Conservation (phyloP, 2,329 filamentous ascomycete genomes). For the Sporothrix luriei region DNA sequence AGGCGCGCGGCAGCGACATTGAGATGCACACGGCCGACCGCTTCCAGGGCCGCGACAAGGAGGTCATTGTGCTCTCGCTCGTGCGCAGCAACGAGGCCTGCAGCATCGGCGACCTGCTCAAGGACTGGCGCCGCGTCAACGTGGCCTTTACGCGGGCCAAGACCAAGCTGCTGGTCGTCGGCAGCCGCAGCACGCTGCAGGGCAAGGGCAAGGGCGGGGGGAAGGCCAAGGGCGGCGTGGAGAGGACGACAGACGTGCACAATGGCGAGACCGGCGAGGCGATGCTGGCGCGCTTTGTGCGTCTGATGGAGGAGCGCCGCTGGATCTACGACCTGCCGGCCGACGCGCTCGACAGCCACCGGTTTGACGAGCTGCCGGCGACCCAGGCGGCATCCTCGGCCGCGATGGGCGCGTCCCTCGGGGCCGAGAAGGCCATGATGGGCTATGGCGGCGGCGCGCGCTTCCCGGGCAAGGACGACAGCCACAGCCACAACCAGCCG, state of each 20-base stretch:
- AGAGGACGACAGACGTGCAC: conserved; percentile 43
- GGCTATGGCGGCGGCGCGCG: conserved; percentile 9
- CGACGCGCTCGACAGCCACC: conserved; percentile 67
- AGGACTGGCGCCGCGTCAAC: conserved; percentile 91
- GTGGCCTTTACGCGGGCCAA: conserved; percentile 93
- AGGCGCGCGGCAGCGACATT: conserved; percentile 52
- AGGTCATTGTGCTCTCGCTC: conserved; percentile 82
- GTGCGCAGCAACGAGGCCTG: conserved; percentile 83
- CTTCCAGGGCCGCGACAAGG: conserved; percentile 95
- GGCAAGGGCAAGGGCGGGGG: conserved; percentile 57
- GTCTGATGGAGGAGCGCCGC: conserved; percentile 71
- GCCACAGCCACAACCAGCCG: background rate
- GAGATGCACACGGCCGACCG: conserved; percentile 98
- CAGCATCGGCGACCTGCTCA: conserved; percentile 85
- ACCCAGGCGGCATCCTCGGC: conserved; percentile 30
- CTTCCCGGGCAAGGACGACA: conserved; percentile 10
- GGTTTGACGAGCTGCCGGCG: conserved; percentile 59
- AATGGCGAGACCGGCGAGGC: conserved; percentile 60
- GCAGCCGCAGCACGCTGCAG: conserved; percentile 72
- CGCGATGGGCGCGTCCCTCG: conserved; percentile 11
- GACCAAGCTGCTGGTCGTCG: conserved; percentile 86
- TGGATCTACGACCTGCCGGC: conserved; percentile 77
- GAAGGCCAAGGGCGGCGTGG: conserved; percentile 46
- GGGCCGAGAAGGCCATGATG: conserved; percentile 6
- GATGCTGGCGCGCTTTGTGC: conserved; percentile 74